Evolutionary conservation across 441 rosid genomes (phyloP), one percentile per base, ranked within the genome.

Genomic region (Corymbia citriodora): DNA sequence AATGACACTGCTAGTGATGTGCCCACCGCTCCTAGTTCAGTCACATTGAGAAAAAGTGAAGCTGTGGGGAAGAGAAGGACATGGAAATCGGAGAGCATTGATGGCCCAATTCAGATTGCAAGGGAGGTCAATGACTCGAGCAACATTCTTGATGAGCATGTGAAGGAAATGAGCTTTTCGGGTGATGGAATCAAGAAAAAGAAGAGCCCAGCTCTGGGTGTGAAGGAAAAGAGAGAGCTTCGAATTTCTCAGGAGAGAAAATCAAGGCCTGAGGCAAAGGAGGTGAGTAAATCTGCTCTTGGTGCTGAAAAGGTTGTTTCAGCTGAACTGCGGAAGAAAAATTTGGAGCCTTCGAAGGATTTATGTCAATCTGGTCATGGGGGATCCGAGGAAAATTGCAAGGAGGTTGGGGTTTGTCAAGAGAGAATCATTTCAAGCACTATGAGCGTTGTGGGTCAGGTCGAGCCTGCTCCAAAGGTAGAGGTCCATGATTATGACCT

Each of bases 381-480:
- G 88, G 61, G 88, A 87, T 87, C 88, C 61, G 57, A 53, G 63
- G 61, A 55, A 87, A 87, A 87, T 7, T 87, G 88, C 65, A 87
- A 36, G 88, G 88, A 87, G 88, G 61, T 87, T 23, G 88, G 88
- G 50, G 70, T 87, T 27, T 87, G 88, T 61, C 88, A 50, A 87
- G 88, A 55, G 88, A 52, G 88, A 87, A 87, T 87, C 88, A 87
- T 79, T 79, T 45, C 85, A 48, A 79, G 52, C 31, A 54, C 72
- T 40, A 17, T 27, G 61, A 27, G 29, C 83, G 68, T 48, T 45
- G 91, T 70, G 89, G 91, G 91, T 90, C 91, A 87, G 89, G 57
- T 90, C 87, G 55, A 55, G 89, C 19, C 79, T 90, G 89, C 55
- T 72, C 87, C 45, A 40, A 55, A 68, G 23, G 87, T 55, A 63